Evolutionary conservation across 2,329 filamentous ascomycete genomes (phyloP).

Genomic region (Parascedosporium putredinis): DNA sequence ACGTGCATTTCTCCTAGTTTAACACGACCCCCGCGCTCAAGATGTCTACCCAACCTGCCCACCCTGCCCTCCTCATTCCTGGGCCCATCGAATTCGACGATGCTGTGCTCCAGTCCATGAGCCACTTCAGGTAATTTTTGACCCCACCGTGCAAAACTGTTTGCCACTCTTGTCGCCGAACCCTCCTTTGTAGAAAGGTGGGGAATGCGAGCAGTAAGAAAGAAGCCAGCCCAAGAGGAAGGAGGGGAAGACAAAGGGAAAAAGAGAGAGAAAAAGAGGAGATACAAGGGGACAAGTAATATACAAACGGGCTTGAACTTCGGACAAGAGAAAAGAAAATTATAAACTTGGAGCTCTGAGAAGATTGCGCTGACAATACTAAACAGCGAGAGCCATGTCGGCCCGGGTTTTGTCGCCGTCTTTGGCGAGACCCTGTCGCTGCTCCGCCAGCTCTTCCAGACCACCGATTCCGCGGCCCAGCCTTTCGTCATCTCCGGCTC

Average conservation of each 20-base stretch:
- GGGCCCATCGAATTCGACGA: slow-evolving; percentile 98
- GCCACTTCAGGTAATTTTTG: slow-evolving; percentile 65
- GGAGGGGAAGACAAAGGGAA: too few relatives aligned
- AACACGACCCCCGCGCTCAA: slow-evolving; percentile 2
- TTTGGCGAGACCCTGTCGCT: slow-evolving; percentile 86
- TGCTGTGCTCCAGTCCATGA: slow-evolving; percentile 90
- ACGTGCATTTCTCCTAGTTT: background rate
- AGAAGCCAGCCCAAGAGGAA: too few relatives aligned
- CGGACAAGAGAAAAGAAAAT: too few relatives aligned
- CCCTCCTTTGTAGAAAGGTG: too few relatives aligned
- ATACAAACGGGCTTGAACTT: too few relatives aligned
- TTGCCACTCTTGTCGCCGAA: too few relatives aligned
- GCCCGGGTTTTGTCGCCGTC: slow-evolving; percentile 73
- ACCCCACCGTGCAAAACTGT: too few relatives aligned
- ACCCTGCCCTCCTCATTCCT: slow-evolving; percentile 79
- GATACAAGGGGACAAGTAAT: too few relatives aligned
- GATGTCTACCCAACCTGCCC: slow-evolving; percentile 53
- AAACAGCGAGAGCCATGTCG: slow-evolving; percentile 82
- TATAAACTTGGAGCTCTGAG: too few relatives aligned
- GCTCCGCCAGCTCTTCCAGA: slow-evolving; percentile 91
- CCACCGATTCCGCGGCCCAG: slow-evolving; percentile 68
- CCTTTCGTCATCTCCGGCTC: slow-evolving; percentile 91
- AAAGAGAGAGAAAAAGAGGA: too few relatives aligned
- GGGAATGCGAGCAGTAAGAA: too few relatives aligned
- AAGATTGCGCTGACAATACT: background rate